Base-by-base conservation (phyloP, 2,329 filamentous ascomycete genomes). In the Diplodia scrobiculata region DNA sequence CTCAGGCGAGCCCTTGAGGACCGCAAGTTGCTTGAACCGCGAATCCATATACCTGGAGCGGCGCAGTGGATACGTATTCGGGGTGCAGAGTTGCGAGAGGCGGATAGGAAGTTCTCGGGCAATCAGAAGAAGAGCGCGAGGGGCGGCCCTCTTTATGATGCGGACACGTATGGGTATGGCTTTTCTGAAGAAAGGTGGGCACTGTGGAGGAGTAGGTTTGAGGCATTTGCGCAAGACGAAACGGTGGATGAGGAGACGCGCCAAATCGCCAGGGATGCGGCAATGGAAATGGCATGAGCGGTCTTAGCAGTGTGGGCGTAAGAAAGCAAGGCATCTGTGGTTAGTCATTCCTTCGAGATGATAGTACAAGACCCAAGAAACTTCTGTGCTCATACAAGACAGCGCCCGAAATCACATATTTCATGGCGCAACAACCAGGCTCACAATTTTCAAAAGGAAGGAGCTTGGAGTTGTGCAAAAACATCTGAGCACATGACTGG, bases 1-100 rank as follows among this genome's bases (percentile, higher is more conserved):
- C 34, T 58, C 34, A 58, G 34, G 14, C n/a, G 19, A 9, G 21
- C 54, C 5, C 34, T 58, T 17, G 54, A 58, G 25, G 54, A 58
- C 3, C 19, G 7, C 34, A 36, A 36, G 34, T 3, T 11, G n/a
- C 19, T 27, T 5, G 36, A 58, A 21, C 34, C 21, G 4, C 13
- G 25, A 6, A 38, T 29, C 1, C 34, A 58, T 45, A n/a, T 45
- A 11, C 21, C 34, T 2, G 36, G 34, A 9, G 54, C 54, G 10
- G 54, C 54, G 17, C 21, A 58, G 34, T 58, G 36, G 54, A 45
- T 58, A 27, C 54, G 41, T 1, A n/a, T 45, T 10, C 1, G 19
- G 2, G 41, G 41, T 19, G 6, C 14, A 45, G 41, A 45, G 3
- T 45, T 45, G 6, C 7, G n/a, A 10, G 17, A 9, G 9, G 41